Evolutionary conservation across 2,329 filamentous ascomycete species (phyloP).

Genomic region (Colletotrichum sp.): DNA sequence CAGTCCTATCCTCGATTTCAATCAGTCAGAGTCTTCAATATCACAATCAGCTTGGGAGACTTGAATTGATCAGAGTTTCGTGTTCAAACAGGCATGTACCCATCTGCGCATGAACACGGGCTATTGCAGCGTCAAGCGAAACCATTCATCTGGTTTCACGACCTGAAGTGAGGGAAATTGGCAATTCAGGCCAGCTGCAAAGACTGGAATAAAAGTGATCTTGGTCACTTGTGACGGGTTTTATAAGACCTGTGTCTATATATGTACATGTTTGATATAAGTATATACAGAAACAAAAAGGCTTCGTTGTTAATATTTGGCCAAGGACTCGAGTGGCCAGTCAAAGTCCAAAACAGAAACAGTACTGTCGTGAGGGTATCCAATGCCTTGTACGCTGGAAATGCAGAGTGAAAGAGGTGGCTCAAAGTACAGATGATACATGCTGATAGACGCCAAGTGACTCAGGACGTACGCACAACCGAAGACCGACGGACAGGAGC

Average conservation of each 20-base stretch:
- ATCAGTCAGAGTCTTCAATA: neutral
- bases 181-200: rapidly evolving
- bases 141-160: neutral
- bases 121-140: neutral
- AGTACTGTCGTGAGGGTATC: neutral
- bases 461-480: rapidly evolving
- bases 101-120: neutral
- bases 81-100: neutral
- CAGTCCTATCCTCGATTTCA: neutral
- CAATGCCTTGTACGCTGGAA: neutral
- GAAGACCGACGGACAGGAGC: neutral
- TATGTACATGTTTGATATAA: neutral
- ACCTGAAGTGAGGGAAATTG: neutral
- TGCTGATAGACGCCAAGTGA: neutral
- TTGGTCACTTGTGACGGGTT: neutral
- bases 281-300: neutral
- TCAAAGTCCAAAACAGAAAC: neutral
- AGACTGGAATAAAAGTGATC: rapidly evolving
- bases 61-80: neutral
- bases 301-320: rapidly evolving
- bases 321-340: neutral
- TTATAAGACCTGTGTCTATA: neutral
- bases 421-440: neutral
- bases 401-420: neutral
- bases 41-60: neutral